A percentile compares a stretch with the other conserved stretches of the same genome.
These are phyloP conservation scores for Serendipita sp. DNA, from an alignment of 1,284 basidiomycete species.

Conservation along the genomic window DNA sequence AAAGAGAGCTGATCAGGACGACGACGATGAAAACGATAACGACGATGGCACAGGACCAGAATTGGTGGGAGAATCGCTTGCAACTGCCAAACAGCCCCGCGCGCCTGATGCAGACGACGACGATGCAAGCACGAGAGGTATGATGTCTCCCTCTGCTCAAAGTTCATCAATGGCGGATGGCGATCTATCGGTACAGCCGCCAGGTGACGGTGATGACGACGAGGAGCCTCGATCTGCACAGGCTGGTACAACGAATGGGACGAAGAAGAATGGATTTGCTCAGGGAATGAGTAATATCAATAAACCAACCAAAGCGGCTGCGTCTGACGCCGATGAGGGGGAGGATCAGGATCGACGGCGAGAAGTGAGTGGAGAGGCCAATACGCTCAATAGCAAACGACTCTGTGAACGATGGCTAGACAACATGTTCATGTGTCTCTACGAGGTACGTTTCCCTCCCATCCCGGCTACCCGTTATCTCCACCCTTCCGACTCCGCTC, in stretches of 20 bases:
- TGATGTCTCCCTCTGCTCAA: constrained; percentile 25
- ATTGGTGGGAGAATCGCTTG: not conserved
- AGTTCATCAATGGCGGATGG: constrained; percentile 2
- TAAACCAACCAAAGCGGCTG: constrained; percentile 25
- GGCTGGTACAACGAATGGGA: constrained; percentile 17
- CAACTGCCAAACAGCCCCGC: not conserved
- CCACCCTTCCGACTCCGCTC: not conserved
- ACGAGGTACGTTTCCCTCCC: constrained; percentile 44
- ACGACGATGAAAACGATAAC: constrained; percentile 16
- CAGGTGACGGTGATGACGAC: constrained; percentile 15
- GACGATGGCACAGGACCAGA: not conserved
- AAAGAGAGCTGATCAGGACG: constrained; percentile 32
- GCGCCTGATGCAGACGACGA: constrained; percentile 36
- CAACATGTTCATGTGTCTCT: constrained; percentile 96
- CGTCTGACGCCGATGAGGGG: constrained; percentile 18
- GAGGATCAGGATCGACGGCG: constrained; percentile 8
- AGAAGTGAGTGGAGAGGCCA: constrained; percentile 11
- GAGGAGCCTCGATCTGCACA: constrained; percentile 17
- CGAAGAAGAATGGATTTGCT: constrained; percentile 16
- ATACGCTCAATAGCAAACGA: constrained; percentile 83
- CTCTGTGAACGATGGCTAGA: constrained; percentile 97
- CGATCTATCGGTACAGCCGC: constrained; percentile 22
- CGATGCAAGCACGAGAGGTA: constrained; percentile 55
- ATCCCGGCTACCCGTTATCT: not conserved
- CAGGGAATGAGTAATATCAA: constrained; percentile 22